Base-by-base conservation (phyloP, 805 yeast genomes). In the Kuraishia capsulata region DNA sequence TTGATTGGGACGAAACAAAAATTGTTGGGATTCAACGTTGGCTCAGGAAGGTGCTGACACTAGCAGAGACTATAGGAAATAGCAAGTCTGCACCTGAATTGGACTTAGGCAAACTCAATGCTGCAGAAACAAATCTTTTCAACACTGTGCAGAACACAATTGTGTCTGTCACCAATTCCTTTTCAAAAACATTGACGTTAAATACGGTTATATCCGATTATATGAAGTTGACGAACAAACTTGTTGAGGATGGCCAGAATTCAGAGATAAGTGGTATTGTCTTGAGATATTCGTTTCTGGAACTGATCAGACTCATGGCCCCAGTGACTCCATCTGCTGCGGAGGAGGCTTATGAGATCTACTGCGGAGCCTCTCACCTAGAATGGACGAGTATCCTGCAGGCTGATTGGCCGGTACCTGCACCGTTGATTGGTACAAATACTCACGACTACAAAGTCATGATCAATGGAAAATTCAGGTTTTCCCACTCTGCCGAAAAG, bases 1-100 rank as follows among this genome's bases (percentile, higher is more conserved):
- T 92, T 42, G 78, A 79, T 47, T 92, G 98, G 98, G 94, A 90
- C 50, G 95, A 86, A 49, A 64, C 69, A 3, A 88, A 84, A 52
- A 89, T 92, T 44, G 76, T 73, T 20, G 98, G 98, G 3, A 70
- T 84, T 28, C 84, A 86, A 53, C 71, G 97, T 44, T 92, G 97
- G 97, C 56, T 92, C 33, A 66, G 67, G 30, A 76, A 77, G 44
- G 74, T 86, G 3, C 37, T 78, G 3, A 45, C 47, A 10, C 39
- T 65, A 37, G 54, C 54, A 10, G 50, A 49, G 1, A 34, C 33
- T 0, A 42, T 64, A 31, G 38, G 48, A 3, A 35, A 5, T 6
- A 41, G 41, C 33, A n/a, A 30, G 20, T 16, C 25, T 13, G 11
- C 14, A 13, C 20, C 19, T 5, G 6, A 13, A 8, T 6, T 28